Base-by-base conservation (phyloP, 805 yeast species). In the Saturnispora diversa region DNA sequence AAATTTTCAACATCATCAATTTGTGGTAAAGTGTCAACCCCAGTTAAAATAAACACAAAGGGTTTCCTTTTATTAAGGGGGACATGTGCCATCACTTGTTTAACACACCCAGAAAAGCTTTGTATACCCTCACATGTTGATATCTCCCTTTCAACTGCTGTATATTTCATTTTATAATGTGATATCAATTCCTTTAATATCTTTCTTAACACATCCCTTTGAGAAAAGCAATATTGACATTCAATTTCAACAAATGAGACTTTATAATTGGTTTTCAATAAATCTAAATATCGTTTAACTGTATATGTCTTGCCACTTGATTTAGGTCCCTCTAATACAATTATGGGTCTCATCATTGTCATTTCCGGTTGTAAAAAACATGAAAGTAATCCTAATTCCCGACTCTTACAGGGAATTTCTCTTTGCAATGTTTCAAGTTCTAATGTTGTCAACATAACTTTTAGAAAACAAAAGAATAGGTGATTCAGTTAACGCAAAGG, bases 221-320 rank as follows among this genome's bases (percentile, higher is more conserved):
- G 55, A 5, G 70, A 61, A 21, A 72, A 51, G 37, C 68, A 62
- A 45, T 64, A 71, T 38, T 71, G 75, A 50, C 77, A 72, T 10
- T 63, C 55, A 11, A 74, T 49, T 6, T 60, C 45, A 2, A 67
- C 52, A 16, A 52, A 50, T 5, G 52, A 50, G 5, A 65, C 50
- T 2, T 50, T 51, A 12, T 39, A 35, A 4, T 21, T 26, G 2
- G 25, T 12, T 8, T 40, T 26, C 11, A 65, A 37, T 7, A 48
- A 42, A 6, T 58, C 36, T 12, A 71, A 50, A 43, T 59, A 69
- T 13, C 49, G 42, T 2, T 44, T 46, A 5, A 72, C 54, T 1
- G 66, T 60, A 40, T 55, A 57, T 2, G 75, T 56, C 48, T 74
- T 74, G 0, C 80, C 80, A 13, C 69, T 58, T 1, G 76, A 64